Percentiles rank a stretch among this genome's conserved stretches.
Evolutionary conservation across 441 rosid species (phyloP).

Genomic region (Gossypium schwendimanii): DNA sequence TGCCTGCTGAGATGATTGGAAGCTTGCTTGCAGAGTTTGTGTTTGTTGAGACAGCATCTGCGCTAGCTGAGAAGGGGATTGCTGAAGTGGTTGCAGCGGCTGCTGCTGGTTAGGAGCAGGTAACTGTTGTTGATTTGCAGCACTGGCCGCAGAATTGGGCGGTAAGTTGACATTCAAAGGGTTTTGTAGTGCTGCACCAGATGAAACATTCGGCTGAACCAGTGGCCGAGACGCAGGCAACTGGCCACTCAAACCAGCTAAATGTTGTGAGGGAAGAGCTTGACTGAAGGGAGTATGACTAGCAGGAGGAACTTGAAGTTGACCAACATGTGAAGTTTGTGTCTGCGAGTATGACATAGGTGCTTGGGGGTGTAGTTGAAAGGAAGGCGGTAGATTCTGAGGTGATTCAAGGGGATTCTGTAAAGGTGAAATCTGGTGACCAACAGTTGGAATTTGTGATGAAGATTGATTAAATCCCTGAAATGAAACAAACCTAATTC

Average conservation of each 20-base stretch:
- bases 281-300: constrained; percentile 45
- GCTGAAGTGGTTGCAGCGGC: constrained; percentile 56
- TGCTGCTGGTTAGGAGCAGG: constrained; percentile 56
- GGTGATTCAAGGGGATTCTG: constrained; percentile 65
- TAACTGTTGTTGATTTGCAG: constrained; percentile 46
- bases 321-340: constrained; percentile 32
- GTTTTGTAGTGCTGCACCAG: constrained; percentile 38
- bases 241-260: constrained; percentile 43
- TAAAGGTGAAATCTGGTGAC: constrained; percentile 60
- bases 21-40: constrained; percentile 80
- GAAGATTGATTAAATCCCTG: constrained; percentile 45
- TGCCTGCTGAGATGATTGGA: constrained; percentile 90
- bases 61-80: constrained; percentile 89
- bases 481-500: constrained; percentile 16
- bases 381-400: constrained; percentile 41
- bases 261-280: constrained; percentile 42
- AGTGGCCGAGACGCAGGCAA: constrained; percentile 48
- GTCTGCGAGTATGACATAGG: constrained; percentile 39
- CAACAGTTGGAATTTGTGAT: constrained; percentile 39
- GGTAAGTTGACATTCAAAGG: constrained; percentile 47
- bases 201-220: constrained; percentile 41
- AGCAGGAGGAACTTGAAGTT: constrained; percentile 30
- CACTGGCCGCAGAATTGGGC: constrained; percentile 34
- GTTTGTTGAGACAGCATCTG: constrained; percentile 90
- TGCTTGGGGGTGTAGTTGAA: constrained; percentile 44